Evolutionary conservation across 192 early-diverging fungal genomes (phyloP), one percentile per base, ranked within the genome.

Genomic region (Spizellomyces sp.): DNA sequence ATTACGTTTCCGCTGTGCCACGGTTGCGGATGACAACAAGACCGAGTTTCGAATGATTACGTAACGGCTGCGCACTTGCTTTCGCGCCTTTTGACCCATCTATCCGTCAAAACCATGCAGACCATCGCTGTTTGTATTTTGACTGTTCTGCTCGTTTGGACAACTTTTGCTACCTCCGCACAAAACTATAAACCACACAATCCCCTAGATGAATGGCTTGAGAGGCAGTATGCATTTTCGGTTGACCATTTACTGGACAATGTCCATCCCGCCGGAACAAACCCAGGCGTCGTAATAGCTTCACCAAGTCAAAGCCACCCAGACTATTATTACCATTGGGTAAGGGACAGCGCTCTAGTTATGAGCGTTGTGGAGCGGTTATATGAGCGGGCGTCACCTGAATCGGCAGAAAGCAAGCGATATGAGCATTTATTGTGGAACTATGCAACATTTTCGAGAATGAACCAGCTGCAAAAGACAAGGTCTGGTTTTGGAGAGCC

Each of bases 301-400:
- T 62, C 63, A 5, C 42, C 66, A 4, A 58, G 50, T 42, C 22
- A 19, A 19, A 15, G 7, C 8, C 52, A 73, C 19, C 75, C 75
- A 64, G 80, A 94, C 78, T 94, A 94, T 80, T 94, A 81, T 50
- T 94, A 90, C 55, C 58, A 81, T 14, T 94, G 93, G 93, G 84
- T 85, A 9, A 77, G 91, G 8, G 91, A 92, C 50, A 70, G 87
- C 14, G 88, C 84, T 6, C 79, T 91, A 10, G 79, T 80, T 8
- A 86, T 89, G 85, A 59, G 70, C 63, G 83, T 80, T n/a, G 59
- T 88, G 9, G 45, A 69, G 52, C 21, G 58, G 19, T 50, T 62
- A 55, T 58, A 75, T 54, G 42, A 12, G 12, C 66, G 48, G 7
- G 22, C 55, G 36, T 27, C 41, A 8, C 14, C 12, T 14, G 70